phyloP scores from a whole-genome alignment of 176 grass and related monocot species.

The Juncus effusus region DNA sequence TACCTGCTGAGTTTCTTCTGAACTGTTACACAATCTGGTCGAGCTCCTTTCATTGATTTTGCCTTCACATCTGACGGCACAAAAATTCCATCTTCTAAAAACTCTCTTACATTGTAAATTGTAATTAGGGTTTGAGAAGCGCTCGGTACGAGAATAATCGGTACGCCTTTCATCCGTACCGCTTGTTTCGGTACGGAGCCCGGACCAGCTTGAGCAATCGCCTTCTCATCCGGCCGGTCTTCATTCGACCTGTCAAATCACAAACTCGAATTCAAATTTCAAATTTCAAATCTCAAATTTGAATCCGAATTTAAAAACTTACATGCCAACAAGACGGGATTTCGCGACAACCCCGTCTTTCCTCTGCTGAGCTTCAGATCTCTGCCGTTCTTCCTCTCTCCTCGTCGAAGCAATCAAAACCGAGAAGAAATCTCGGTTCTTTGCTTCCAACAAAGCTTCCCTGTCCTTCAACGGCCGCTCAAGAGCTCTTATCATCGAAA shows the following conservation, averaged over 20 bases:
- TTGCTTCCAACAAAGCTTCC: constrained; percentile 65
- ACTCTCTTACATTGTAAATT: constrained; percentile 92
- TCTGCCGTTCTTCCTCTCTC: constrained; percentile 67
- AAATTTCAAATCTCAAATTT: no score
- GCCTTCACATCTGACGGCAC: constrained; percentile 83
- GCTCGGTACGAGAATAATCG: constrained; percentile 95
- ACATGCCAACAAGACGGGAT: constrained; percentile 31
- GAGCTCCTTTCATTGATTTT: constrained; percentile 60
- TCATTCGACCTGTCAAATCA: neutral
- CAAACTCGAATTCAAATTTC: no score
- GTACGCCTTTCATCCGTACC: constrained; percentile 50
- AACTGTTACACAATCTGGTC: constrained; percentile 80
- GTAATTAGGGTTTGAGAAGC: constrained; percentile 88
- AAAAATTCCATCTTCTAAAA: constrained; percentile 80
- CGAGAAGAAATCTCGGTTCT: constrained; percentile 77
- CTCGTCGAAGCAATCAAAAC: constrained; percentile 36
- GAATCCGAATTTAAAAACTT: constrained; percentile 8
- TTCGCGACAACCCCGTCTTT: constrained; percentile 55
- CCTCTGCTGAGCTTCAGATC: constrained; percentile 40
- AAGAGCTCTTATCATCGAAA: constrained; percentile 42
- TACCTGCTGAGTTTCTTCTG: constrained; percentile 84
- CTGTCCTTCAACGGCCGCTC: constrained; percentile 82
- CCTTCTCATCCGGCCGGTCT: constrained; percentile 18
- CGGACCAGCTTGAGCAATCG: constrained; percentile 20
- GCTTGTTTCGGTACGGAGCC: constrained; percentile 44